These are phyloP conservation scores for Didymella glomerata DNA, from an alignment of 2,329 filamentous ascomycete species.

Conservation along the genomic window DNA sequence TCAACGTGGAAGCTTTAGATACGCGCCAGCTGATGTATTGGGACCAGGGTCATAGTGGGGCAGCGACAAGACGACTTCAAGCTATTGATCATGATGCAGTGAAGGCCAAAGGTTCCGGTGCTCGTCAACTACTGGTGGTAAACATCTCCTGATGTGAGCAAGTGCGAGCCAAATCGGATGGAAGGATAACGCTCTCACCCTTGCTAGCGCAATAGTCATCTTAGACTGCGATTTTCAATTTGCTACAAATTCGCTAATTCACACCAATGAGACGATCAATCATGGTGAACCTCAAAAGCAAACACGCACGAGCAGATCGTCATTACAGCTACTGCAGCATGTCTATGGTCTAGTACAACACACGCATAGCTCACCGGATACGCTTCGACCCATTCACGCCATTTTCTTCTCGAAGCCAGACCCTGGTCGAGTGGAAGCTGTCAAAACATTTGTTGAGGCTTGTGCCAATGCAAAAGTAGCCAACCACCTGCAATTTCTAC, in stretches of 20 bases:
- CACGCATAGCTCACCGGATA: slow-evolving; percentile 20
- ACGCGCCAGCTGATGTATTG: background rate
- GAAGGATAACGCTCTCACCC: background rate
- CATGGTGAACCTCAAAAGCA: background rate
- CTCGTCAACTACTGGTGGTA: slow-evolving; percentile 1
- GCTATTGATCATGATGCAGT: slow-evolving; percentile 1
- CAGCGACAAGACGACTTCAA: background rate
- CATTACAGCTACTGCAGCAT: slow-evolving; percentile 4
- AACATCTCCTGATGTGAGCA: background rate
- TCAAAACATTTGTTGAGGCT: slow-evolving; percentile 17
- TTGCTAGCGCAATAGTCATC: slow-evolving; percentile 6
- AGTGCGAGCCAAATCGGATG: background rate
- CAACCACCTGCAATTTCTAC: slow-evolving; percentile 7
- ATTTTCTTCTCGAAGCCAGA: slow-evolving; percentile 5
- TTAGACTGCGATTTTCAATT: background rate
- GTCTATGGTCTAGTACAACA: slow-evolving; percentile 2
- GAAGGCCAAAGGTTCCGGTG: background rate
- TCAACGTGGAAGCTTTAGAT: slow-evolving; percentile 9
- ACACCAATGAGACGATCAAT: background rate
- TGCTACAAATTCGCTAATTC: background rate
- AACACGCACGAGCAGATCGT: background rate
- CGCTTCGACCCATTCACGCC: background rate
- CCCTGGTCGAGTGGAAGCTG: background rate
- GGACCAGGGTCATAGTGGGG: background rate
- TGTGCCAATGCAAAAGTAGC: background rate